Base-by-base conservation (phyloP, 306 rosid genomes). In the Mimosa bimucronata region DNA sequence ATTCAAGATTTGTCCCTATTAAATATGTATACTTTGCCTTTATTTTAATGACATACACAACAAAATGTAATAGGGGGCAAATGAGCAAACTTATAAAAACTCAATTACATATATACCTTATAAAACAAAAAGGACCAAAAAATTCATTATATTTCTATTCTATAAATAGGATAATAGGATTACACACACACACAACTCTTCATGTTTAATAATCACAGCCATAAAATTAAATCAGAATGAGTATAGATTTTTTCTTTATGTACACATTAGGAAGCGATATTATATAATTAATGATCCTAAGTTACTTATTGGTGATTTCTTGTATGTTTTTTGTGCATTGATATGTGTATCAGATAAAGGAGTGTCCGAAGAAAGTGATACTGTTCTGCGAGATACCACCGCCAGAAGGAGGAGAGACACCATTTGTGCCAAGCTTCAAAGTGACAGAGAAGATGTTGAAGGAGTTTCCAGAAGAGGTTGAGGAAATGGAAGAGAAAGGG, bases 351-450 rank as follows among this genome's bases (percentile, higher is more conserved):
- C 11, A 90, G 95, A 80, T 94, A 3, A 90, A 85, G 86, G 97
- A 91, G 68, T 79, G 0, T 73, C 98, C 97, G 1, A 87, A 89
- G 77, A 84, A 82, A 78, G 83, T 94, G 26, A 82, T 88, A 57
- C 85, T 91, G 16, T 94, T 84, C 78, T 91, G 98, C 65, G 98
- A 94, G 87, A 88, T 82, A 78, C 97, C 98, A 16, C 95, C 97
- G 5, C 95, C 94, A 1, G 91, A 91, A 84, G 98, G 98, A 29
- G 97, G 98, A 73, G 80, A 91, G 71, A 94, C 98, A 2, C 98
- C 97, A 2, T 80, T 94, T 75, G 97, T 94, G 78, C 98, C 98
- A 25, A 91, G 98, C 78, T 94, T 94, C 86, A 65, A 72, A 62
- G 88, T 94, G 64, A 86, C 98, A 4, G 91, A 94, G 53, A 80